These are phyloP conservation scores for Neurospora sp. DNA, from an alignment of 2,329 filamentous ascomycete genomes.

Conservation along the genomic window DNA sequence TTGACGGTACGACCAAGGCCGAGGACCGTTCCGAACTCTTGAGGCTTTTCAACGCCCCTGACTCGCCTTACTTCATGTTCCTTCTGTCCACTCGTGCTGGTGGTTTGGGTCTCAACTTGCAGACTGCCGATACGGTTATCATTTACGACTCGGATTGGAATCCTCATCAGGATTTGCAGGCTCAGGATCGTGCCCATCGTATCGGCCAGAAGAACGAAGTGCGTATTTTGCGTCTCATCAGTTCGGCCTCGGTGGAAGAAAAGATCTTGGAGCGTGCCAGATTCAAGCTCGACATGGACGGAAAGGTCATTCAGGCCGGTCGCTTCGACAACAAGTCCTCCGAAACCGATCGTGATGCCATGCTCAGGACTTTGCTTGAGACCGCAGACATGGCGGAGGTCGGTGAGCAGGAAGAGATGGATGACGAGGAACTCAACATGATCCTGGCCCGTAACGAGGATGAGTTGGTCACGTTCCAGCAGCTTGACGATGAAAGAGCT, in stretches of 20 bases:
- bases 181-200: slow-evolving; percentile 98
- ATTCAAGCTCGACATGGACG: slow-evolving; percentile 98
- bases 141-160: slow-evolving; percentile 99
- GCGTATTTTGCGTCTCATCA: slow-evolving; percentile 89
- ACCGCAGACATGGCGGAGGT: slow-evolving; percentile 60
- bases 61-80: slow-evolving; percentile 95
- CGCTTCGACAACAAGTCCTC: slow-evolving; percentile 99
- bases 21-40: slow-evolving; percentile 92
- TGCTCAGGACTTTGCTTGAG: slow-evolving; percentile 88
- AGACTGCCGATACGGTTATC: slow-evolving; percentile 97
- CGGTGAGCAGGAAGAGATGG: slow-evolving; percentile 89
- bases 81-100: slow-evolving; percentile 96
- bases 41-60: slow-evolving; percentile 77
- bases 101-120: slow-evolving; percentile 92
- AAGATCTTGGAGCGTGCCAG: slow-evolving; percentile 96
- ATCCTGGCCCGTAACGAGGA: slow-evolving; percentile 83
- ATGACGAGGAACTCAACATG: slow-evolving; percentile 93
- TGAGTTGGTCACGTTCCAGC: slow-evolving; percentile 69
- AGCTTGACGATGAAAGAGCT: slow-evolving; percentile 68
- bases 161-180: slow-evolving; percentile 96
- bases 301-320: slow-evolving; percentile 98
- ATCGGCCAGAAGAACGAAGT: slow-evolving; percentile 99
- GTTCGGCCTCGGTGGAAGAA: slow-evolving; percentile 93
- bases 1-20: slow-evolving; percentile 95
- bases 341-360: slow-evolving; percentile 93